These are phyloP conservation scores for Alternaria burnsii DNA, from an alignment of 2,329 filamentous ascomycete genomes.

Conservation along the genomic window DNA sequence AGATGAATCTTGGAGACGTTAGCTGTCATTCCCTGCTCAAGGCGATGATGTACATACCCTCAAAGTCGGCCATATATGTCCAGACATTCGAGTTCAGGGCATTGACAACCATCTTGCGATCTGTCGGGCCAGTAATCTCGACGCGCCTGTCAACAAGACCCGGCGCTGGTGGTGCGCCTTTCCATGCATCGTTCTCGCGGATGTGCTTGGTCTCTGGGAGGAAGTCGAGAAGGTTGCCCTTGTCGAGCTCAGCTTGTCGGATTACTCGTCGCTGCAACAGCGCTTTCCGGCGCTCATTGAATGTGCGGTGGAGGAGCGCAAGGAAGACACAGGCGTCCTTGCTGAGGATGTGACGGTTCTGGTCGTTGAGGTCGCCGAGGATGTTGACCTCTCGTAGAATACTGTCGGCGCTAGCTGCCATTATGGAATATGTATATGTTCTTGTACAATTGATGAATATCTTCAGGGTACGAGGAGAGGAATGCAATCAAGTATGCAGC, in stretches of 20 bases:
- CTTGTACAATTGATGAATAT: conserved; percentile 11
- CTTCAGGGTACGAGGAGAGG: conserved; percentile 22
- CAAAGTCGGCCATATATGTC: conserved; percentile 99
- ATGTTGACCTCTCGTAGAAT: conserved; percentile 90
- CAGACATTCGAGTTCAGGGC: conserved; percentile 94
- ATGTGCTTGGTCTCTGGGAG: conserved; percentile 95
- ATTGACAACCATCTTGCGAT: conserved; percentile 99
- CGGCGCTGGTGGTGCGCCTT: conserved; percentile 87
- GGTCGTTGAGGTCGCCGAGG: conserved; percentile 78
- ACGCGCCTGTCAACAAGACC: conserved; percentile 92
- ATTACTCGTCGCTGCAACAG: conserved; percentile 86
- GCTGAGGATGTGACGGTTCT: conserved; percentile 88
- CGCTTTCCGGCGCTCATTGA: conserved; percentile 87
- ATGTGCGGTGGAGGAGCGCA: conserved; percentile 91
- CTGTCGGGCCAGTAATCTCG: conserved; percentile 96
- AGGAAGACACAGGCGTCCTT: conserved; percentile 92
- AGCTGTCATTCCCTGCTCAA: neutral
- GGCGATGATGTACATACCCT: conserved; percentile 67
- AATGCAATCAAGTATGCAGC: conserved; percentile 35
- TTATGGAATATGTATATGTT: conserved; percentile 27
- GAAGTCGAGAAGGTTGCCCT: conserved; percentile 89
- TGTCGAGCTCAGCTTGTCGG: conserved; percentile 92
- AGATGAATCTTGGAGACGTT: conserved; percentile 74
- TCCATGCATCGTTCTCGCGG: conserved; percentile 93
- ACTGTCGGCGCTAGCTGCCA: conserved; percentile 66